Conservation (phyloP, 2,329 filamentous ascomycete species). For the Trichoderma guizhouense region DNA sequence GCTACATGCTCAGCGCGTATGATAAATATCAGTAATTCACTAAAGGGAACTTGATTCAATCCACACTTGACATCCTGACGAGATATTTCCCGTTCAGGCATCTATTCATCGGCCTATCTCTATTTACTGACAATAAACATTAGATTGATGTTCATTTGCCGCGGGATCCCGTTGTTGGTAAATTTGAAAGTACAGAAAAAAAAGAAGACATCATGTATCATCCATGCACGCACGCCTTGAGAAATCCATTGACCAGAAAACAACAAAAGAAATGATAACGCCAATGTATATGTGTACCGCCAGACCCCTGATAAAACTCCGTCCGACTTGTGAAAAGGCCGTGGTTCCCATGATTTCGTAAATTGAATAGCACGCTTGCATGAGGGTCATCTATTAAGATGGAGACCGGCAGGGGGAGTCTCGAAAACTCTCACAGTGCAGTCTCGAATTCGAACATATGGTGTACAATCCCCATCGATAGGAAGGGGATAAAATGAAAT, state of each 20-base stretch:
- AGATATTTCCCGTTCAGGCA: neutral
- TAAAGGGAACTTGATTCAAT: neutral
- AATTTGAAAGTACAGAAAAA: neutral
- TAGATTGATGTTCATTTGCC: neutral
- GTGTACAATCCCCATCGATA: neutral
- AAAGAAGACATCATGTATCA: neutral
- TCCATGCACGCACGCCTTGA: neutral
- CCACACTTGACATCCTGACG: neutral
- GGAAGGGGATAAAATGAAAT: neutral
- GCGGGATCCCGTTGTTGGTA: neutral
- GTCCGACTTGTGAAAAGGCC: constrained; percentile 3
- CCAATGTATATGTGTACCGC: constrained; percentile 3
- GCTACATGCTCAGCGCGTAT: neutral
- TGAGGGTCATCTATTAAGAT: neutral
- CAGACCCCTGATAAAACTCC: constrained; percentile 6
- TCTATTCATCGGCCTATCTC: constrained; percentile 6
- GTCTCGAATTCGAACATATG: neutral
- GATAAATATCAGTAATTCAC: neutral
- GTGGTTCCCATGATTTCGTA: constrained; percentile 14
- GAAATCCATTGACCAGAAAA: neutral
- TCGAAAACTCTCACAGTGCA: neutral
- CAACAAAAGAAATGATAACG: neutral
- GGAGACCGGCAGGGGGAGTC: neutral
- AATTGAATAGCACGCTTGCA: constrained; percentile 7
- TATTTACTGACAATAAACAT: neutral